Conservation (phyloP, 2,329 filamentous ascomycete genomes). For the Septoria linicola region DNA sequence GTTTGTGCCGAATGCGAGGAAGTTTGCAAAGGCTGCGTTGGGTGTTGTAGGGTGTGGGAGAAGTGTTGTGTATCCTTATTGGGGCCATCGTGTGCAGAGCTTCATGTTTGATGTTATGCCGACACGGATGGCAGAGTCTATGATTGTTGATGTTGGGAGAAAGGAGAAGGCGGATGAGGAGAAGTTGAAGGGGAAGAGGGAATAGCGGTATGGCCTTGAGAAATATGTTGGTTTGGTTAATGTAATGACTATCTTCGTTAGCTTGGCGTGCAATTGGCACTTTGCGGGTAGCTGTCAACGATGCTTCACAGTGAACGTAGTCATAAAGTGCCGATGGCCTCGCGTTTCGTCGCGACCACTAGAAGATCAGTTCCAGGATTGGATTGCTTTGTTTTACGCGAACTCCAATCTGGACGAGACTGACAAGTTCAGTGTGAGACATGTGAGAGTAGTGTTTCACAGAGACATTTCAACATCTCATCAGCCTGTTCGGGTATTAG, state of each 20-base stretch:
- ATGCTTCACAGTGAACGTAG: too few species aligned
- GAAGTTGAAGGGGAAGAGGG: not conserved
- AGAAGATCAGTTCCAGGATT: too few species aligned
- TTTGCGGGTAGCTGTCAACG: too few species aligned
- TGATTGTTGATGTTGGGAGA: slow-evolving; percentile 2
- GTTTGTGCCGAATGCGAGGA: slow-evolving; percentile 22
- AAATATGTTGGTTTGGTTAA: not conserved
- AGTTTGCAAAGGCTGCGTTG: slow-evolving; percentile 26
- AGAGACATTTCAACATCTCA: not conserved
- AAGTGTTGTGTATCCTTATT: slow-evolving; percentile 27
- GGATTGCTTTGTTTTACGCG: too few species aligned
- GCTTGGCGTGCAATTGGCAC: too few species aligned
- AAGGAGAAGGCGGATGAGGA: slow-evolving; percentile 1
- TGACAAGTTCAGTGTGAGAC: too few species aligned
- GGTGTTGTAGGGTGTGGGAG: slow-evolving; percentile 28
- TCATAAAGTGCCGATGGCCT: too few species aligned
- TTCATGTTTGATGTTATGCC: slow-evolving; percentile 25
- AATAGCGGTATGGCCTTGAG: not conserved
- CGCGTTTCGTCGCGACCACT: too few species aligned
- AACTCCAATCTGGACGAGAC: too few species aligned
- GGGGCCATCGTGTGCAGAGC: slow-evolving; percentile 30
- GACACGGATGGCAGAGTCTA: not conserved
- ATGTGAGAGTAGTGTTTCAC: not conserved
- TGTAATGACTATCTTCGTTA: too few species aligned
- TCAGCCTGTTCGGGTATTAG: slow-evolving; percentile 3